These are phyloP conservation scores for Graphilbum sp. DNA, from an alignment of 2,329 filamentous ascomycete genomes.

Conservation along the genomic window DNA sequence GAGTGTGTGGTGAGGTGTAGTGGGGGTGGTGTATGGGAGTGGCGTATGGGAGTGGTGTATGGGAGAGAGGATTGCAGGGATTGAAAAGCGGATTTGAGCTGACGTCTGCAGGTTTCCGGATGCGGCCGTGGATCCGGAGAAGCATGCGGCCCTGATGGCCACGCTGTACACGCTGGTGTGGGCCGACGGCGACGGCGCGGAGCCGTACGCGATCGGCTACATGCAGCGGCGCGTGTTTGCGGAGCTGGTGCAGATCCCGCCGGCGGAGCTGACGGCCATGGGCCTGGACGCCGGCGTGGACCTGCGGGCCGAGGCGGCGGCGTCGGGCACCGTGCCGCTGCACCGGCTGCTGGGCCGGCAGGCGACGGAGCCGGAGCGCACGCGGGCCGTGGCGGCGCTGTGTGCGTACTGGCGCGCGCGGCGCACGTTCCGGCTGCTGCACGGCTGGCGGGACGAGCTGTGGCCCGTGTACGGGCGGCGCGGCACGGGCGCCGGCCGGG, in stretches of 20 bases:
- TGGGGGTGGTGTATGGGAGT: too few species aligned
- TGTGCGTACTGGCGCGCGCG: constrained; percentile 51
- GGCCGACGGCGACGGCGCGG: constrained; percentile 44
- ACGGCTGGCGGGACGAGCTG: constrained; percentile 64
- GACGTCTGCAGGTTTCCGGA: constrained; percentile 56
- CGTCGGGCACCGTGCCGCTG: constrained; percentile 45
- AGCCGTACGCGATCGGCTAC: constrained; percentile 41
- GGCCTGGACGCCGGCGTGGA: constrained; percentile 32
- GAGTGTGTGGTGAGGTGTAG: constrained; percentile 5
- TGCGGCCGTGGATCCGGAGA: constrained; percentile 38
- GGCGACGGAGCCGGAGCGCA: constrained; percentile 44
- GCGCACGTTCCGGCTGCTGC: constrained; percentile 56
- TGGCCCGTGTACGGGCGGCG: constrained; percentile 58
- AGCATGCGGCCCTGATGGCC: constrained; percentile 38
- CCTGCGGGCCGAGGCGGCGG: constrained; percentile 1
- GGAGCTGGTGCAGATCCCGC: constrained; percentile 31
- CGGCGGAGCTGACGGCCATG: constrained; percentile 39
- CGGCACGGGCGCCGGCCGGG: constrained; percentile 24
- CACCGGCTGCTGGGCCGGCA: constrained; percentile 41
- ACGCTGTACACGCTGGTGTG: constrained; percentile 51
- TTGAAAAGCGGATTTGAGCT: not conserved
- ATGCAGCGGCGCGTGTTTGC: constrained; percentile 34
- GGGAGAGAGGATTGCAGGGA: not conserved
- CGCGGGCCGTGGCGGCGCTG: constrained; percentile 35
- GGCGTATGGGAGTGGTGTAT: too few species aligned